Conservation (phyloP, 2,329 filamentous ascomycete species). For the Colletotrichum siamense region DNA sequence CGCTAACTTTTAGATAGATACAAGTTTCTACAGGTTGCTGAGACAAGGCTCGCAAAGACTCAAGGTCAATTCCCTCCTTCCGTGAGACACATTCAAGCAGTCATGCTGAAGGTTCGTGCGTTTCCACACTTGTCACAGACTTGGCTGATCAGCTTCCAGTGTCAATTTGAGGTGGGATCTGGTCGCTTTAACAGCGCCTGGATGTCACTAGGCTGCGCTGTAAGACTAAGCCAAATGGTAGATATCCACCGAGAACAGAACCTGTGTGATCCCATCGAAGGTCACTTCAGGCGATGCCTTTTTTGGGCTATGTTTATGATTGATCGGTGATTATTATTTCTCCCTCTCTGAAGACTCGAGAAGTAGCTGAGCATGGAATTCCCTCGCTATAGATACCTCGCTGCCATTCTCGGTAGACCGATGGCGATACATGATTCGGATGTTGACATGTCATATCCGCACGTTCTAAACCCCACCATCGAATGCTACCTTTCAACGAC, state of each 20-base stretch:
- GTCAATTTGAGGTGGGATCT: not conserved
- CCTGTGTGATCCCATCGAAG: not conserved
- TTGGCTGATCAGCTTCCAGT: not conserved
- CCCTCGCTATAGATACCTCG: not conserved
- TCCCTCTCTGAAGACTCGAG: rapidly evolving
- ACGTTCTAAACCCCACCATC: rapidly evolving
- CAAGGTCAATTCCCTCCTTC: not conserved
- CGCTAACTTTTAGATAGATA: not conserved
- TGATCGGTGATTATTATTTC: not conserved
- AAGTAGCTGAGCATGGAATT: not conserved
- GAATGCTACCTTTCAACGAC: not conserved
- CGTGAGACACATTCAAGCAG: not conserved
- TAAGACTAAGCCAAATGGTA: not conserved
- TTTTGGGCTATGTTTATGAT: not conserved
- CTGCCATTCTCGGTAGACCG: not conserved
- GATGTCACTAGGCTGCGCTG: not conserved
- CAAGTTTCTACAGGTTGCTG: not conserved
- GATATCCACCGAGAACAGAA: not conserved
- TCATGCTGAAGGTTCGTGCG: not conserved
- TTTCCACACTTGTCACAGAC: not conserved
- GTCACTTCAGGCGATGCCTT: not conserved
- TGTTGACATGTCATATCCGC: not conserved
- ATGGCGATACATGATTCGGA: not conserved
- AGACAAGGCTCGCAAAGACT: not conserved
- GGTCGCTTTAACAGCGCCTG: not conserved